A percentile compares a stretch with the other conserved stretches of the same genome.
Conservation (phyloP, 257 asterid genomes). For the Plantago elongata region DNA sequence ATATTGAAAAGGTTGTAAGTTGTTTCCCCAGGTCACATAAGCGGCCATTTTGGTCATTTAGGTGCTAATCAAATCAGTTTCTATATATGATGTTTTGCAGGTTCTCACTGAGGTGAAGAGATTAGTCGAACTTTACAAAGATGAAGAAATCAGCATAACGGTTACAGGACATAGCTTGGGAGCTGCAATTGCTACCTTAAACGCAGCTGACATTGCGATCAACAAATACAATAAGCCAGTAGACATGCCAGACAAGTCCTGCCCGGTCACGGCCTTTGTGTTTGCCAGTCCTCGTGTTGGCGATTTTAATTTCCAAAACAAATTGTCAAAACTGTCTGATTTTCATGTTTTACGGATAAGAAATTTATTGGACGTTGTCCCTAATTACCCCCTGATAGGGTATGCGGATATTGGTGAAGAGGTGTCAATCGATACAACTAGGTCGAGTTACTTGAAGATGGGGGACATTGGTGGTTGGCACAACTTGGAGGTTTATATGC, state of each 20-base stretch:
- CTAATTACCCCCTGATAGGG: slow-evolving; percentile 27
- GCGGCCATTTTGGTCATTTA: too few relatives aligned
- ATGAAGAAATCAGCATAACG: slow-evolving; percentile 57
- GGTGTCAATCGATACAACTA: slow-evolving; percentile 19
- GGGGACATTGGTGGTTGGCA: slow-evolving; percentile 35
- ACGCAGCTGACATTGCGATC: slow-evolving; percentile 48
- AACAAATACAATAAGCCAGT: slow-evolving; percentile 33
- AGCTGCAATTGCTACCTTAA: slow-evolving; percentile 46
- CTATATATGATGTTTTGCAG: slow-evolving; percentile 15
- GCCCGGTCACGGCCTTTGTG: too few relatives aligned
- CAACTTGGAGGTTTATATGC: slow-evolving; percentile 47
- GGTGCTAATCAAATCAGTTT: too few relatives aligned
- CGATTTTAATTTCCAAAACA: slow-evolving; percentile 20
- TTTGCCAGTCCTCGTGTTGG: slow-evolving; percentile 49
- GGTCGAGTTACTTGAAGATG: slow-evolving; percentile 16
- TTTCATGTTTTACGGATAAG: slow-evolving; percentile 32
- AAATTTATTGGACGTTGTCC: slow-evolving; percentile 34
- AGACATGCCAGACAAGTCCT: slow-evolving; percentile 19
- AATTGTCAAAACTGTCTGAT: slow-evolving; percentile 10
- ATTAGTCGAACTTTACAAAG: slow-evolving; percentile 29
- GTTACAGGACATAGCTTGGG: slow-evolving; percentile 67
- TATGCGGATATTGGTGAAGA: slow-evolving; percentile 25
- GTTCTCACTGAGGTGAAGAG: slow-evolving; percentile 35
- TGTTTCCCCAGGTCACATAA: too few relatives aligned
- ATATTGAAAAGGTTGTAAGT: too few relatives aligned